Conservation (phyloP, 331 rosid species). For the Phaseolus coccineus region DNA sequence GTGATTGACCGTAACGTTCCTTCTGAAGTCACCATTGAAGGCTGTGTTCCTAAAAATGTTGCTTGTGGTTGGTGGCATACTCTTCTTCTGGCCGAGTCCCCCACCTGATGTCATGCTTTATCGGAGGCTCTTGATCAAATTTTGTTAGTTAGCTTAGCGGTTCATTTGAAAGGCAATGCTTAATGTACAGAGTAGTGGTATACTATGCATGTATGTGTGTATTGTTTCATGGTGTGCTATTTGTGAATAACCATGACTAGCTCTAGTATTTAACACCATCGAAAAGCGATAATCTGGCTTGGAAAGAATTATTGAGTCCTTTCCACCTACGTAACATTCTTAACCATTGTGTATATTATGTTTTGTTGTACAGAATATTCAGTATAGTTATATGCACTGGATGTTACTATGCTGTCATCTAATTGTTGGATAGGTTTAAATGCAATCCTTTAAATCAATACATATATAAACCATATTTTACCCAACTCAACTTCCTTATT, state of each 20-base stretch:
- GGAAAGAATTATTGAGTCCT: conserved; percentile 43
- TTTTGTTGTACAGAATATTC: conserved; percentile 30
- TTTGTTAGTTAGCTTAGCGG: conserved; percentile 88
- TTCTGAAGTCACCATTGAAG: conserved; percentile 67
- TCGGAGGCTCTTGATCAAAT: conserved; percentile 55
- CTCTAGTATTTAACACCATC: conserved; percentile 39
- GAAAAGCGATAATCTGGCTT: conserved; percentile 43
- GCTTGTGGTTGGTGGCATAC: conserved; percentile 99
- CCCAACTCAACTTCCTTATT: background rate
- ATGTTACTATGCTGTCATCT: conserved; percentile 12
- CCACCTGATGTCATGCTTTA: conserved; percentile 59
- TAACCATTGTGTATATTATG: conserved; percentile 35
- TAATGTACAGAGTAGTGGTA: conserved; percentile 50
- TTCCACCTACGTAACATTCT: conserved; percentile 46
- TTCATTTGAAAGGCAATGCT: conserved; percentile 50
- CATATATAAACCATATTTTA: background rate
- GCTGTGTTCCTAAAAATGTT: conserved; percentile 63
- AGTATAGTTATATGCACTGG: background rate
- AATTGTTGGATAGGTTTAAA: conserved; percentile 4
- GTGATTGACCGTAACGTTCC: conserved; percentile 90
- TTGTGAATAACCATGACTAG: conserved; percentile 45
- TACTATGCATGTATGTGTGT: conserved; percentile 47
- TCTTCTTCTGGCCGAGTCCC: conserved; percentile 73
- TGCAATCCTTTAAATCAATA: conserved; percentile 9
- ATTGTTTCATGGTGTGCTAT: conserved; percentile 57